Conservation (phyloP, 1,139 yeast species). For the Hansenula lynferdii region DNA sequence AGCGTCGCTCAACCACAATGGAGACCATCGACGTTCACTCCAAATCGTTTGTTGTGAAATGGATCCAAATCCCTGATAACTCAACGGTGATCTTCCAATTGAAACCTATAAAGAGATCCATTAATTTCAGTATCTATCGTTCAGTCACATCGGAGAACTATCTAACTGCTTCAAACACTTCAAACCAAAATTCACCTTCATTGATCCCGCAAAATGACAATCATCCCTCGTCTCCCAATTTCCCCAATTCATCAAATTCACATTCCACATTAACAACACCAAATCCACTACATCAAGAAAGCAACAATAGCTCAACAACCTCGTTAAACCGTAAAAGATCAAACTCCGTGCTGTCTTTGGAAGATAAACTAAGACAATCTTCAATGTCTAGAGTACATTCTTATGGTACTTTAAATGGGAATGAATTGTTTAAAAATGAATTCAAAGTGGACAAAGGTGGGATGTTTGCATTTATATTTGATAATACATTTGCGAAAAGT, state of each 20-base stretch:
- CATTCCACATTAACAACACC: no score
- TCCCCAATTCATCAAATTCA: no score
- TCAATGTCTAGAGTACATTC: constrained; percentile 36
- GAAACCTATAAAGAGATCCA: constrained; percentile 80
- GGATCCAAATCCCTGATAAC: constrained; percentile 76
- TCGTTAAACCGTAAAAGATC: constrained; percentile 20
- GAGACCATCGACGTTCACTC: constrained; percentile 89
- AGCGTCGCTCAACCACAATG: constrained; percentile 33
- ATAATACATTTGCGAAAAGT: constrained; percentile 85
- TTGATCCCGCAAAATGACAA: constrained; percentile 1
- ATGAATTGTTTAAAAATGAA: constrained; percentile 59
- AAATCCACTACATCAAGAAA: no score
- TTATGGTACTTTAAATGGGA: constrained; percentile 44
- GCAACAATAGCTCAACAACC: constrained; percentile 11
- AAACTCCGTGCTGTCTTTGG: constrained; percentile 29
- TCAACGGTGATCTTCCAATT: constrained; percentile 73
- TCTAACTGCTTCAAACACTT: constrained; percentile 13
- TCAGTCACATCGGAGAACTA: constrained; percentile 16
- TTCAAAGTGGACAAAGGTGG: constrained; percentile 44
- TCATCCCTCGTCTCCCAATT: no score
- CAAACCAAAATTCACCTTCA: constrained; percentile 5
- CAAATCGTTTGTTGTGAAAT: constrained; percentile 81
- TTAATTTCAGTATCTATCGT: constrained; percentile 39
- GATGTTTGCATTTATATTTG: constrained; percentile 84
- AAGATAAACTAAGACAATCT: constrained; percentile 33